Conservation (phyloP, 1,139 yeast genomes). For the Geotrichum candidum region DNA sequence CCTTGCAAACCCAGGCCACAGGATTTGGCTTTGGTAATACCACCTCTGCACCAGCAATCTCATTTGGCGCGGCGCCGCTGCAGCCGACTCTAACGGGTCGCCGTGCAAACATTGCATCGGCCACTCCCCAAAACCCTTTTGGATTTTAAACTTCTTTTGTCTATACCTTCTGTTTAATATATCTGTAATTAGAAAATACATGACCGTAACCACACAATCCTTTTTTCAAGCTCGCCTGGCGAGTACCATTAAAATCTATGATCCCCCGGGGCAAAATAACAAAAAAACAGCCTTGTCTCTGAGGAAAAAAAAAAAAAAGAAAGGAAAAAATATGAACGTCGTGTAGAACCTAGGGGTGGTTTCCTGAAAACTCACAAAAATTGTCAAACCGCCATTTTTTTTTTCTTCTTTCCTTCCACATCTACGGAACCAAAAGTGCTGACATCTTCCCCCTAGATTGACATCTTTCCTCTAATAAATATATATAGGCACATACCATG, state of each 20-base stretch:
- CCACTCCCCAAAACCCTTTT: slow-evolving; percentile 88
- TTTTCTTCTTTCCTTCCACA: not conserved
- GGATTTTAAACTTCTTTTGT: slow-evolving; percentile 51
- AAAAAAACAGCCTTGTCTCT: not conserved
- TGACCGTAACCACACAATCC: not conserved
- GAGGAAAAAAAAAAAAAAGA: not conserved
- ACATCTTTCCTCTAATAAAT: not conserved
- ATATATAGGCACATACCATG: not conserved
- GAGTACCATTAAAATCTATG: not conserved
- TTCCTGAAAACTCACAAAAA: not conserved
- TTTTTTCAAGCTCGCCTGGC: not conserved
- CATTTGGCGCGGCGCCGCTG: slow-evolving; percentile 42
- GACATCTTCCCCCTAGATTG: not conserved
- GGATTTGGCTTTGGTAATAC: slow-evolving; percentile 21
- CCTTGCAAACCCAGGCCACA: slow-evolving; percentile 19
- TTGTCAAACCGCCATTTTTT: not conserved
- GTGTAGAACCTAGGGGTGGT: not conserved
- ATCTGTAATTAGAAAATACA: not conserved
- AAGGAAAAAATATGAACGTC: not conserved
- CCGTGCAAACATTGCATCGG: slow-evolving; percentile 79
- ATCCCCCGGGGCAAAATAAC: not conserved
- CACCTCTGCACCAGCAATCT: slow-evolving; percentile 24
- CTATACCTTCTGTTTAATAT: not conserved
- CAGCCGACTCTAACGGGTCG: slow-evolving; percentile 47
- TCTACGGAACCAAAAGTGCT: not conserved